A percentile compares a stretch with the other conserved stretches of the same genome.
Evolutionary conservation across 495 filamentous ascomycete genomes (phyloP).

Genomic region (Penicillium chermesinum): DNA sequence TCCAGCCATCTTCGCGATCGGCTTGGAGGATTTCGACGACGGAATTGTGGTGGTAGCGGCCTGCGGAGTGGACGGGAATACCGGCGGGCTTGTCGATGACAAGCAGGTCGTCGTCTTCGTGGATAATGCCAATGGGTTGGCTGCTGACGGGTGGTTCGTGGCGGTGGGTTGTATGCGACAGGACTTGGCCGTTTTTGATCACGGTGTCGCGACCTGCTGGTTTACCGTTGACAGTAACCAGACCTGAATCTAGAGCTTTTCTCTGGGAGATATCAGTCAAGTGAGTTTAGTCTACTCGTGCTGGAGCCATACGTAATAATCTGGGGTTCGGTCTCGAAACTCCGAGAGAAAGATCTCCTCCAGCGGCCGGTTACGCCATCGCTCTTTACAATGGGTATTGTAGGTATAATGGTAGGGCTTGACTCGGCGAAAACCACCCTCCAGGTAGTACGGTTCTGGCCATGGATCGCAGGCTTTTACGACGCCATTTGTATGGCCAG

Average conservation of each 20-base stretch:
- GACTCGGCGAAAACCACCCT: constrained; percentile 74
- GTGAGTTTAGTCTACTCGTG: neutral
- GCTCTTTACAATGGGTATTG: constrained; percentile 86
- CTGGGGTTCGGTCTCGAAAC: constrained; percentile 69
- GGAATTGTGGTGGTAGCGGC: constrained; percentile 91
- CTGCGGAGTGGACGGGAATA: constrained; percentile 89
- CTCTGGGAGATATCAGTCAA: constrained; percentile 41
- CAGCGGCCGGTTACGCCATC: constrained; percentile 72
- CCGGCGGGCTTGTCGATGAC: constrained; percentile 97
- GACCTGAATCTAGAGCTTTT: constrained; percentile 73
- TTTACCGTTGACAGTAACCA: constrained; percentile 69
- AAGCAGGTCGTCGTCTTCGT: constrained; percentile 86
- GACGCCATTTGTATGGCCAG: constrained; percentile 40
- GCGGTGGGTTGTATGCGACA: constrained; percentile 90
- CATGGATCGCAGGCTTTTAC: constrained; percentile 61
- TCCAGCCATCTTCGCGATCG: constrained; percentile 62
- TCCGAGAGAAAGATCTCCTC: constrained; percentile 79
- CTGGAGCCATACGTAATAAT: constrained; percentile 67
- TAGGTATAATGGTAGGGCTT: constrained; percentile 91
- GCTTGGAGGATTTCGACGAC: constrained; percentile 88
- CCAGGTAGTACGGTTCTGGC: constrained; percentile 68
- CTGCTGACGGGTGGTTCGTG: constrained; percentile 90
- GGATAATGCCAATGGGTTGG: constrained; percentile 72
- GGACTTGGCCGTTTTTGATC: constrained; percentile 75
- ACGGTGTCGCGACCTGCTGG: constrained; percentile 49